Percentiles rank a stretch among this genome's conserved stretches.
phyloP scores from a whole-genome alignment of 2,329 filamentous ascomycete species.

The Exutisphaerella laricina region DNA sequence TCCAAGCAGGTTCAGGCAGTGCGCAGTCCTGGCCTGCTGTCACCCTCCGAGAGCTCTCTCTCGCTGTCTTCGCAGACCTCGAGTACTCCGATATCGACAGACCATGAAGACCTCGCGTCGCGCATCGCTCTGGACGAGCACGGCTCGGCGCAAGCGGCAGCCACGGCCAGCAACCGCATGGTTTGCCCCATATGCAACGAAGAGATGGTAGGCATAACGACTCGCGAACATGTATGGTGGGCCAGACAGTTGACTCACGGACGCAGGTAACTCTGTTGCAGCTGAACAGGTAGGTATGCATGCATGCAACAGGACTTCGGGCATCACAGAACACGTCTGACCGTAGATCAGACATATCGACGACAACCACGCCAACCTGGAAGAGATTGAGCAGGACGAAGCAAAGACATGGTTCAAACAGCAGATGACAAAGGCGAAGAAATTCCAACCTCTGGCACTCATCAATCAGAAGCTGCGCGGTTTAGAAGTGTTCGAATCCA shows the following conservation, averaged over 20 bases:
- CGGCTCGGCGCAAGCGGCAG: conserved; percentile 50
- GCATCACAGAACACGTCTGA: conserved; percentile 15
- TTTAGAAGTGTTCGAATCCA: conserved; percentile 89
- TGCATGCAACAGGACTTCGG: conserved; percentile 8
- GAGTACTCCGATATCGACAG: conserved; percentile 62
- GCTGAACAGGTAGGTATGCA: conserved; percentile 68
- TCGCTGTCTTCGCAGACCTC: conserved; percentile 74
- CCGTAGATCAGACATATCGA: conserved; percentile 61
- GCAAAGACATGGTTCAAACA: conserved; percentile 97
- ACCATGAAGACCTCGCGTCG: conserved; percentile 72
- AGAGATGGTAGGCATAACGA: conserved; percentile 67
- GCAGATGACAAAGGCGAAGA: conserved; percentile 87
- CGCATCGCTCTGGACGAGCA: conserved; percentile 68
- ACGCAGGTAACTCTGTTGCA: conserved; percentile 80
- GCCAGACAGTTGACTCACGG: conserved; percentile 23
- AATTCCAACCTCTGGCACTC: conserved; percentile 83
- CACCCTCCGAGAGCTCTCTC: conserved; percentile 65
- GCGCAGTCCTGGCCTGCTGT: conserved; percentile 43
- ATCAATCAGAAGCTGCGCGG: conserved; percentile 92
- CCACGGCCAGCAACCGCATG: conserved; percentile 60
- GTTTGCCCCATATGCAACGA: conserved; percentile 97
- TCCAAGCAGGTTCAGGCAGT: conserved; percentile 38
- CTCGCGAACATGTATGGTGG: not conserved
- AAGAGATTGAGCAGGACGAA: conserved; percentile 83
- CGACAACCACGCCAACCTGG: conserved; percentile 82